A percentile compares a stretch with the other conserved stretches of the same genome.
These are phyloP conservation scores for Sclerotinia borealis DNA, from an alignment of 2,329 filamentous ascomycete genomes.

Conservation along the genomic window DNA sequence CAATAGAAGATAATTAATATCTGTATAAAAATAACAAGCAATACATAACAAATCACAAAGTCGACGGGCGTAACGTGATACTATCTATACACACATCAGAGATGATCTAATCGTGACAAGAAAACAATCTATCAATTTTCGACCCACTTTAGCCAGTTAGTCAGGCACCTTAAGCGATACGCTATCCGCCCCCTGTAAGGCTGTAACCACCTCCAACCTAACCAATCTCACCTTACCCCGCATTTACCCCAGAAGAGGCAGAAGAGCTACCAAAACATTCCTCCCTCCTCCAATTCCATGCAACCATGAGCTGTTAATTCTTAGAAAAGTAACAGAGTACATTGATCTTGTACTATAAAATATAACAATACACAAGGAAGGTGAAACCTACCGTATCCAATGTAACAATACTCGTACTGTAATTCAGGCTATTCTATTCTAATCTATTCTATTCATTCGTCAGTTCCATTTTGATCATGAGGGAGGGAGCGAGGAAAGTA, in stretches of 20 bases:
- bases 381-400: not conserved
- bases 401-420: no score
- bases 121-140: not conserved
- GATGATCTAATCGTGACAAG: not conserved
- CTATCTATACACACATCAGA: no score
- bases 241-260: conserved; percentile 2
- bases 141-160: not conserved
- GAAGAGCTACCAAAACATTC: not conserved
- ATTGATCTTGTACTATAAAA: no score
- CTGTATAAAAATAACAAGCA: not conserved
- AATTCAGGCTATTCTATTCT: no score
- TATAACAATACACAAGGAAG: no score
- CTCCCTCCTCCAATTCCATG: not conserved
- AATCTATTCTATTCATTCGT: not conserved
- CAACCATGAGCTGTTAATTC: not conserved
- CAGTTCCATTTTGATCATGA: not conserved
- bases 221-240: not conserved
- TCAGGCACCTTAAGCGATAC: not conserved
- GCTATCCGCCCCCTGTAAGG: not conserved
- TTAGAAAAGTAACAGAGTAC: no score
- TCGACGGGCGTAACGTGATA: not conserved
- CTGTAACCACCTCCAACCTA: no score
- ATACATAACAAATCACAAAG: not conserved
- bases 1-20: not conserved
- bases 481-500: no score